Base-by-base conservation (phyloP, 331 rosid genomes). In the Arachis monticola region DNA sequence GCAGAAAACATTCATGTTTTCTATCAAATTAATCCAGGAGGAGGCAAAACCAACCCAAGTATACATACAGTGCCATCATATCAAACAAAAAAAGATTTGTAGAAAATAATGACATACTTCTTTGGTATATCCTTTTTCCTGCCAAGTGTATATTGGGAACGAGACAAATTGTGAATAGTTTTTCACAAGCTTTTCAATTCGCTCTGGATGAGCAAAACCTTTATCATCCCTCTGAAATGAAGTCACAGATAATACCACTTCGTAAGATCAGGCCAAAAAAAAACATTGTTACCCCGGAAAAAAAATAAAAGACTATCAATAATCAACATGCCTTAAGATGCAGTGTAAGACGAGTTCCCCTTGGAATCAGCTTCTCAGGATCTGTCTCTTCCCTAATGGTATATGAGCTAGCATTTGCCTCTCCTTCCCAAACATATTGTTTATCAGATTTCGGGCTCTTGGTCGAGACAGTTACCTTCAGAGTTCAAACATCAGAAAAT, bases 381-480 rank as follows among this genome's bases (percentile, higher is more conserved):
- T 95, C 91, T 61, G 89, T 90, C 88, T 95, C 98, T 81, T 95
- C 98, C 12, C 77, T 70, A 67, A 95, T 85, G 10, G 92, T 87
- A 73, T 95, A 92, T 30, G 99, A 90, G 90, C 98, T 90, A 60
- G 97, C 87, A 88, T 92, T 92, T 65, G 91, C 99, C 81, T 92
- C 99, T 65, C 97, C 97, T 86, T 92, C 97, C 99, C 99, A 95
- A 74, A 92, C 87, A 71, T 92, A 95, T 77, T 90, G 99, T 68
- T 86, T 95, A 76, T 89, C 89, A 8, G 99, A 92, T 77, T 83
- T 89, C 17, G 98, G 98, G 84, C 93, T 90, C 87, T 87, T 95
- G 46, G 99, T 80, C 10, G 99, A 95, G 75, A 95, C 98, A 73
- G 87, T 92, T 64, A 95, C 96, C 99, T 95, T 80, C 74, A 83